Evolutionary conservation across 106 monocot species (phyloP), one percentile per base, ranked within the genome.

Genomic region (Dioscorea zingiberensis): DNA sequence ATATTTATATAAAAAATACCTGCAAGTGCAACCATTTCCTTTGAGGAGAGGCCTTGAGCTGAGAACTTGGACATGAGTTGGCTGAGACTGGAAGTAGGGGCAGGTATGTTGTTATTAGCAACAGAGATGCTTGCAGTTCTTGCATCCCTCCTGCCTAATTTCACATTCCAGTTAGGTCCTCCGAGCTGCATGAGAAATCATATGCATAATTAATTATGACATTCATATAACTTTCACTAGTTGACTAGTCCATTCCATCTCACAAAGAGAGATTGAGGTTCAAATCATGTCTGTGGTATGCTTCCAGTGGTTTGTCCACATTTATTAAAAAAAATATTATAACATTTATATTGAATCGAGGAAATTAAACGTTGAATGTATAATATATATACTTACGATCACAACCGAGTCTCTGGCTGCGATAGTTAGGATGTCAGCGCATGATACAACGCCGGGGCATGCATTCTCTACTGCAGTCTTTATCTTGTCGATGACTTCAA

Each of bases 21-120:
- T 46, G 82, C 68, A 16, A 91, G 84, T 13, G 91, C 91, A 3
- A 91, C 83, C 84, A 91, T 71, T n/a, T 91, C 91, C 24, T 71
- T 81, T 9, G 78, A 21, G 13, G 87, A 81, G 68, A 91, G 91
- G n/a, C 87, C 81, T 61, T 87, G 78, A 55, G 76, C 56, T 6
- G 80, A 47, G 76, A 87, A 91, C 27, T 76, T 84, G 30, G 91
- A 84, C 75, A 84, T 81, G 68, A 91, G 87, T 10, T 54, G 76
- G 49, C 62, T 81, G 28, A 91, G 87, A 59, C 51, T 78, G 0
- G 71, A 76, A 4, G 78, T 75, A 0, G 87, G 87, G 15, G 70
- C 26, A 13, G 91, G 91, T 48, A 91, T 81, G 57, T 86, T 73
- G 23, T 74, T 91, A 76, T 91, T 91, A 13, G 91, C 84, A 23